Percentiles rank a stretch among this genome's conserved stretches.
These are phyloP conservation scores for Saccharomycopsis hybrid DNA, from an alignment of 1,139 yeast genomes.

Conservation along the genomic window DNA sequence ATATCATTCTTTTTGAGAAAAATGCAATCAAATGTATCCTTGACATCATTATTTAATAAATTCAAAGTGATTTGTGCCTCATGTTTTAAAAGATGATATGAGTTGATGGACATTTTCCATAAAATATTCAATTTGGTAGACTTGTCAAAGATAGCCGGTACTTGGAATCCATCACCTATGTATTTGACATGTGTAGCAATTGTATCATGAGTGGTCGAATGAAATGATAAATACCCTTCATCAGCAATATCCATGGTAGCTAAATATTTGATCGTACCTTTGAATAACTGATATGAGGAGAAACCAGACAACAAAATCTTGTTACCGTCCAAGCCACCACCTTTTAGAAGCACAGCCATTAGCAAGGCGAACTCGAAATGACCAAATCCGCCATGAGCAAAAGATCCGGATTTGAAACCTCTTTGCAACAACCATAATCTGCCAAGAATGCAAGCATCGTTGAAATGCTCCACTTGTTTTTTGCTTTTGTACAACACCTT, in stretches of 20 bases:
- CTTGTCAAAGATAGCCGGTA: slow-evolving; percentile 74
- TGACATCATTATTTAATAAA: slow-evolving; percentile 69
- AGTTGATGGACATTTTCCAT: slow-evolving; percentile 72
- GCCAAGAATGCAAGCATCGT: slow-evolving; percentile 83
- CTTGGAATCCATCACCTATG: slow-evolving; percentile 52
- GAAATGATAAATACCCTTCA: slow-evolving; percentile 61
- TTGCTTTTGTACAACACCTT: slow-evolving; percentile 70
- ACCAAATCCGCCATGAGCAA: slow-evolving; percentile 71
- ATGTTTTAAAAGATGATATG: slow-evolving; percentile 54
- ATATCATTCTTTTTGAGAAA: slow-evolving; percentile 54
- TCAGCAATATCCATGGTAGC: slow-evolving; percentile 67
- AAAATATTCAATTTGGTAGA: slow-evolving; percentile 68
- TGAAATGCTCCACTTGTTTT: slow-evolving; percentile 74
- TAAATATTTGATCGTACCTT: slow-evolving; percentile 74
- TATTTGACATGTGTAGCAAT: slow-evolving; percentile 37
- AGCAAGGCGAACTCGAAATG: slow-evolving; percentile 81
- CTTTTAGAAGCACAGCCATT: slow-evolving; percentile 74
- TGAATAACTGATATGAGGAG: slow-evolving; percentile 87
- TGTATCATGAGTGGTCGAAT: slow-evolving; percentile 39
- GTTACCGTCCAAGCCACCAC: slow-evolving; percentile 76
- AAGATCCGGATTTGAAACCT: slow-evolving; percentile 55
- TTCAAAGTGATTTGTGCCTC: slow-evolving; percentile 65
- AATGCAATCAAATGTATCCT: slow-evolving; percentile 81
- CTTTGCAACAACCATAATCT: slow-evolving; percentile 86
- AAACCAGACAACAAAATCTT: slow-evolving; percentile 78